These are phyloP conservation scores for Nymphaea colorata DNA, from an alignment of 164 flowering plant species.

Conservation along the genomic window DNA sequence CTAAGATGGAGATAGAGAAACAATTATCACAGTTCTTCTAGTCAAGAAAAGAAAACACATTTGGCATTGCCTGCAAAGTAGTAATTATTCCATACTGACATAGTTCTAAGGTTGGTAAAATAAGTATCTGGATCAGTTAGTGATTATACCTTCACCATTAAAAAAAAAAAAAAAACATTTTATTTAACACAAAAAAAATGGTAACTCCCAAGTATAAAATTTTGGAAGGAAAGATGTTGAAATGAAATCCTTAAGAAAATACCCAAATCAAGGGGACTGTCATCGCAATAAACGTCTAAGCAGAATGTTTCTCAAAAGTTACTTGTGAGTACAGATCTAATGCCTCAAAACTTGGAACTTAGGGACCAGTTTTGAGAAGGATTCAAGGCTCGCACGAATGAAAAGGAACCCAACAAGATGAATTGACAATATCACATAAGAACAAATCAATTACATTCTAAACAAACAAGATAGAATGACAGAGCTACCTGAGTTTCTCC, in stretches of 20 bases:
- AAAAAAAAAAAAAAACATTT: not conserved
- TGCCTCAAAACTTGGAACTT: not conserved
- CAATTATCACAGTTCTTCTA: not conserved
- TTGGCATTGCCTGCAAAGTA: too few relatives aligned
- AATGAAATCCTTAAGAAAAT: not conserved
- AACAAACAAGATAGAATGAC: not conserved
- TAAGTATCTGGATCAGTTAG: not conserved
- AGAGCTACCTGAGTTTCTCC: slow-evolving; percentile 71
- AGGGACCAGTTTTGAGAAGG: too few relatives aligned
- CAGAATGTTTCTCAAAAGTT: not conserved
- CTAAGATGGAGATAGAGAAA: not conserved
- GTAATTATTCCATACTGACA: too few relatives aligned
- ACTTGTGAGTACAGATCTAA: not conserved
- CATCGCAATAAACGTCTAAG: not conserved
- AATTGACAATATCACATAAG: not conserved
- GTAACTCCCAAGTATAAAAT: not conserved
- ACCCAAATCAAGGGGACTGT: not conserved
- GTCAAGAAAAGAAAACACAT: not conserved
- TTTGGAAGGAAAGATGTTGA: not conserved
- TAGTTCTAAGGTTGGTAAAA: not conserved
- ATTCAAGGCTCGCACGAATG: not conserved
- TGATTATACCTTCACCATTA: not conserved
- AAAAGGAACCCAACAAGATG: not conserved
- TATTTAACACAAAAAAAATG: not conserved
- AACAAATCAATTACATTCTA: not conserved